Base-by-base conservation (phyloP, 768 basidiomycete genomes). In the Lactifluus volemus region DNA sequence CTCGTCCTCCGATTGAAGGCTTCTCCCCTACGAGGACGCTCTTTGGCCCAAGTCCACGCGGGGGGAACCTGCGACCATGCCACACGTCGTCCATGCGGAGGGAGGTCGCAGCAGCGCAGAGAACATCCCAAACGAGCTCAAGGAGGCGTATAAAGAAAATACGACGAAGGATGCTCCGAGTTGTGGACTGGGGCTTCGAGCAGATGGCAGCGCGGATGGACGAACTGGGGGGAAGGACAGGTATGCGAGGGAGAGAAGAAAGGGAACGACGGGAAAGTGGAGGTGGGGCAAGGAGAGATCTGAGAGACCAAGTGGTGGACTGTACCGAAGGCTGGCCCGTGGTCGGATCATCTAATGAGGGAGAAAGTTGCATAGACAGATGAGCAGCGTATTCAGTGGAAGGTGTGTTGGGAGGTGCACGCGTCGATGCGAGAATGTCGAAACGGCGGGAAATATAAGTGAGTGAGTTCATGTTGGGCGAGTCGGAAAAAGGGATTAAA, bases 391-490 rank as follows among this genome's bases (percentile, higher is more conserved):
- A 71, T 30, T 78, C 75, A 49, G 74, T 67, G 49, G 75, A 73
- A 47, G 84, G 81, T 1, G 84, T 81, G 42, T 82, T 79, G 15
- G 85, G 81, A 30, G 83, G 81, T 47, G 84, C 77, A 67, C 78
- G 78, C 52, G 84, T 71, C 8, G 84, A 74, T 60, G 85, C 84
- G 66, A 89, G 75, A 63, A 82, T 84, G 76, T 92, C 88, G 78
- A 90, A 84, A 72, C 89, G 86, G 70, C 86, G 85, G 66, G 90
- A 88, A 63, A 92, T 78, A 74, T 88, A 85, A 17, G 81, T 78
- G 68, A 92, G 82, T 67, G 88, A 88, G 77, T 92, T 92, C 90
- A 92, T 92, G 32, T 34, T 34, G 32, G 11, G 29, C 5, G 61
- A 17, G 32, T 32, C 36, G 54, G 54, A 34, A 50, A 41, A 44